These are phyloP conservation scores for Suillus subaureus DNA, from an alignment of 768 basidiomycete genomes.

Conservation along the genomic window DNA sequence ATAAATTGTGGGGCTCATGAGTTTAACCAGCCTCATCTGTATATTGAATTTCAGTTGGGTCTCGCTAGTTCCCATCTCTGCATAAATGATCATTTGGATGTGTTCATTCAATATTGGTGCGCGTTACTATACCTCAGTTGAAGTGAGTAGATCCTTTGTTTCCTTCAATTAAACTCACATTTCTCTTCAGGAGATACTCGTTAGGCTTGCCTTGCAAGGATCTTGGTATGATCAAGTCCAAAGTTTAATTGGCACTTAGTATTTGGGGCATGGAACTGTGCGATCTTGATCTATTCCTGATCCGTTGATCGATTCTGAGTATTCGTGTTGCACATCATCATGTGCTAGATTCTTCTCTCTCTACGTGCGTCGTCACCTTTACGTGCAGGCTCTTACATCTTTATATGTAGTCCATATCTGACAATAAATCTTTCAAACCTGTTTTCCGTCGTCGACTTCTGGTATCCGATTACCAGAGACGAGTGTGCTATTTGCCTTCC, in stretches of 20 bases:
- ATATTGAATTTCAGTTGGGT: background rate
- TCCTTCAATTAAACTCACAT: background rate
- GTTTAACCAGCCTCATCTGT: too few species aligned
- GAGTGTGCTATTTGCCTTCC: too few species aligned
- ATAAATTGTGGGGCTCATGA: background rate
- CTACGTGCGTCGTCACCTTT: constrained; percentile 1
- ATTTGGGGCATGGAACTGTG: background rate
- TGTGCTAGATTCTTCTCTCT: background rate
- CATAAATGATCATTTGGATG: background rate
- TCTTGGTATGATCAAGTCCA: background rate
- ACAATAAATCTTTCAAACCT: constrained; percentile 1
- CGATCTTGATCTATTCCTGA: background rate
- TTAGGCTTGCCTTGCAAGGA: background rate
- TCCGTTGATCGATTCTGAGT: background rate
- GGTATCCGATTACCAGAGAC: background rate
- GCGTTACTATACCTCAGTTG: background rate
- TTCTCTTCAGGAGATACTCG: background rate
- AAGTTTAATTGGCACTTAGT: background rate
- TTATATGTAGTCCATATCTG: background rate
- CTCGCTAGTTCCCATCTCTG: background rate
- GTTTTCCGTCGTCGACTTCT: background rate
- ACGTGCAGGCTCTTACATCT: background rate
- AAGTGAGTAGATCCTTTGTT: constrained; percentile 1
- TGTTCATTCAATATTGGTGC: background rate
- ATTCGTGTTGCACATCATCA: background rate